Conservation (phyloP, 2,329 filamentous ascomycete genomes). For the Metarhizium sp. region DNA sequence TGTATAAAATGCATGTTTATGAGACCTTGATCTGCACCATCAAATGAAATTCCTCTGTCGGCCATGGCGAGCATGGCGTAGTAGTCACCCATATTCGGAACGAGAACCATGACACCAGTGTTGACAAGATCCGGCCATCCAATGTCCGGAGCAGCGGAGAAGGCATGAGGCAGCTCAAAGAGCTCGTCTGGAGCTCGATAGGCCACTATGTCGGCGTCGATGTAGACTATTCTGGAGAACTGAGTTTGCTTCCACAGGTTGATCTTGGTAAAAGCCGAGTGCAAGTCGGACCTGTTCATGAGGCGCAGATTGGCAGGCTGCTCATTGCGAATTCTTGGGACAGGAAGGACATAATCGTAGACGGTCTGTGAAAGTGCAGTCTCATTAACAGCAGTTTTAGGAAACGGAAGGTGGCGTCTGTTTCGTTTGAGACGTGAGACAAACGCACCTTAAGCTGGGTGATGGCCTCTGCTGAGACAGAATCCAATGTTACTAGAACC, state of each 20-base stretch:
- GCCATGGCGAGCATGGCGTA: slow-evolving; percentile 78
- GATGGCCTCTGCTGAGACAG: slow-evolving; percentile 65
- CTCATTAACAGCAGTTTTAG: not conserved
- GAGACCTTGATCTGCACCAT: slow-evolving; percentile 91
- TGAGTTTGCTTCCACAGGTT: slow-evolving; percentile 85
- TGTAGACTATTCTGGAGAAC: slow-evolving; percentile 86
- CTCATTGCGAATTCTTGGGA: slow-evolving; percentile 68
- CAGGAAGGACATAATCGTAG: slow-evolving; percentile 83
- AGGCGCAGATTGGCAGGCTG: slow-evolving; percentile 75
- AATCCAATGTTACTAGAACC: slow-evolving; percentile 73
- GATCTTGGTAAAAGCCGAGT: slow-evolving; percentile 94
- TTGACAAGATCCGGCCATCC: slow-evolving; percentile 99
- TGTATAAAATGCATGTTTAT: slow-evolving; percentile 89
- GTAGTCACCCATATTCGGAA: slow-evolving; percentile 79
- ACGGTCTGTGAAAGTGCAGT: slow-evolving; percentile 44
- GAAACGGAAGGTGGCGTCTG: not conserved
- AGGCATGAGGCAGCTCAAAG: slow-evolving; percentile 54
- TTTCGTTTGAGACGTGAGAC: not conserved
- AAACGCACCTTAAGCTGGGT: slow-evolving; percentile 62
- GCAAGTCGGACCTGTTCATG: slow-evolving; percentile 84
- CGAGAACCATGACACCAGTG: slow-evolving; percentile 89
- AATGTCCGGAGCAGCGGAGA: slow-evolving; percentile 78
- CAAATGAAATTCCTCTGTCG: slow-evolving; percentile 81
- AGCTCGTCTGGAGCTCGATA: slow-evolving; percentile 88
- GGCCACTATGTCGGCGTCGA: slow-evolving; percentile 90